Evolutionary conservation across 495 filamentous ascomycete species (phyloP).

Genomic region (Rhypophila decipiens): DNA sequence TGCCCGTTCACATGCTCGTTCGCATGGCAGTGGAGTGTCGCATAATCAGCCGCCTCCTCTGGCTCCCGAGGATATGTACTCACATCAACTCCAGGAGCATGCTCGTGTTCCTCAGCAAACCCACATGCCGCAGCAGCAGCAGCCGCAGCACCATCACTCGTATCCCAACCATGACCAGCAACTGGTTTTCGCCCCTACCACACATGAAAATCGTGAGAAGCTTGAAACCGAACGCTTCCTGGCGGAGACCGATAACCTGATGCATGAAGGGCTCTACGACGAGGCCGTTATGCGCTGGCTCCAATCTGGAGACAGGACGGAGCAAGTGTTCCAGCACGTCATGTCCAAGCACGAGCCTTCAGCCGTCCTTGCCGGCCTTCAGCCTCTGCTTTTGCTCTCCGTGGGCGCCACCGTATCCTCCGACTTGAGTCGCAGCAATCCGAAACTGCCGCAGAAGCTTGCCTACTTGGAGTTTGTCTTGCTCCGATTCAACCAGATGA

Average conservation of each 20-base stretch:
- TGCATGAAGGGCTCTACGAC: slow-evolving; percentile 62
- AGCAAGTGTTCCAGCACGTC: slow-evolving; percentile 74
- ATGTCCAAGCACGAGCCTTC: slow-evolving; percentile 67
- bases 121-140: slow-evolving; percentile 7
- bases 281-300: slow-evolving; percentile 72
- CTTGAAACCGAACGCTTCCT: slow-evolving; percentile 60
- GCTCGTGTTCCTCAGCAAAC: slow-evolving; percentile 2
- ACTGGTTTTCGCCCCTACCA: slow-evolving; percentile 28
- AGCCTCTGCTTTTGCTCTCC: slow-evolving; percentile 72
- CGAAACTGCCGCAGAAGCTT: slow-evolving; percentile 51
- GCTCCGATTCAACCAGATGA: slow-evolving; percentile 33
- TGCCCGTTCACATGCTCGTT: slow-evolving; percentile 6
- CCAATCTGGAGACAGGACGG: slow-evolving; percentile 65
- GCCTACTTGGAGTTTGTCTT: slow-evolving; percentile 74
- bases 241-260: slow-evolving; percentile 55
- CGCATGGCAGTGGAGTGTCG: slow-evolving; percentile 16
- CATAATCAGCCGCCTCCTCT: slow-evolving; percentile 10
- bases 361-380: slow-evolving; percentile 64
- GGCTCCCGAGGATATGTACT: slow-evolving; percentile 20
- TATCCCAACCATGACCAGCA: slow-evolving; percentile 24
- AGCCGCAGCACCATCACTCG: slow-evolving; percentile 21
- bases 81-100: slow-evolving; percentile 15
- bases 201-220: slow-evolving; percentile 35
- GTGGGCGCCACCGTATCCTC: slow-evolving; percentile 75
- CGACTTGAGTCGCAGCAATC: slow-evolving; percentile 52